Evolutionary conservation across 164 flowering plant genomes (phyloP), one percentile per base, ranked within the genome.

Genomic region (Vitis cinerea): DNA sequence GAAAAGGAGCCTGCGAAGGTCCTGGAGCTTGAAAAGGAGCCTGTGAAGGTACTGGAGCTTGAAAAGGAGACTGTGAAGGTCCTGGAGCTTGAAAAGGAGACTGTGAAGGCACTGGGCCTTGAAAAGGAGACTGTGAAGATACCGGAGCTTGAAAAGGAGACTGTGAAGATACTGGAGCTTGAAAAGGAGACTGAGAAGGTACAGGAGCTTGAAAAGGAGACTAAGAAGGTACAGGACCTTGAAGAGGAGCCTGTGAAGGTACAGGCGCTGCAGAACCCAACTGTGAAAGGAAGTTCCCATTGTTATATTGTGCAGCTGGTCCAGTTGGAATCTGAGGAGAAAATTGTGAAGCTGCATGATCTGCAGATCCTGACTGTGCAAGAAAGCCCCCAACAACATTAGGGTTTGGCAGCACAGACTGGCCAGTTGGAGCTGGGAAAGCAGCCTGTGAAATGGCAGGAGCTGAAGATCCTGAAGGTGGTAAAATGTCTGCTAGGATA

Each of bases 401-500:
- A 60, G 72, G 2, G 48, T 51, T 54, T 44, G 83, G 64, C 30
- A 62, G 85, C 9, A 69, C 49, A 63, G 79, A 64, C 59, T 81
- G 80, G 51, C 65, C 70, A n/a, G 73, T 50, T 51, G 84, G 70
- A 65, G 75, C 82, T 31, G 81, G 71, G 74, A 76, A 80, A 27
- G 80, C 47, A 53, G 74, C 61, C 72, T 77, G 82, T 50, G 82
- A 53, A 58, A 72, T 37, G 29, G 67, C 52, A 65, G 77, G 61
- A 58, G 80, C 67, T 54, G 85, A 68, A 69, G 85, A 74, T 71
- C 81, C 91, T 66, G 90, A 64, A 3, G 83, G 93, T 19, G 95
- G 94, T 47, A 93, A 87, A 64, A 93, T 87, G 72, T 81, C 86
- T 8, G 98, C 98, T 59, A 93, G 83, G 80, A 93, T 78, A 80